Percentiles rank a stretch among this genome's conserved stretches.
Evolutionary conservation across 1,139 yeast species (phyloP).

Genomic region (Kodamaea arcana): DNA sequence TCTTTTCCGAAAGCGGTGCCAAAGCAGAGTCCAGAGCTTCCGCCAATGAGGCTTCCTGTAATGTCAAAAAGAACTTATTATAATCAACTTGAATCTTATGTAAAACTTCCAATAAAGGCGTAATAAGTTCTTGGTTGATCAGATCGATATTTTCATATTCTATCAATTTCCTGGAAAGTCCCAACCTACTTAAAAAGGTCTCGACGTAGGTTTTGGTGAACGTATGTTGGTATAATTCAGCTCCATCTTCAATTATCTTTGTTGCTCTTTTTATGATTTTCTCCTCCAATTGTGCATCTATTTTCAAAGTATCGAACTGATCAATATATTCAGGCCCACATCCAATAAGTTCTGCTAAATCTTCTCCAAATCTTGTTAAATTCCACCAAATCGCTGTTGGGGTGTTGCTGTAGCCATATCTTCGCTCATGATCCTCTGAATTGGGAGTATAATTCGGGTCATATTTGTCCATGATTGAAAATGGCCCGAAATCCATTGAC

Average conservation of each 20-base stretch:
- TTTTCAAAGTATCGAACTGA: slow-evolving; percentile 29
- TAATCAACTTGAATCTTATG: slow-evolving; percentile 66
- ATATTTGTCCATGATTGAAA: slow-evolving; percentile 81
- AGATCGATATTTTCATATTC: slow-evolving; percentile 32
- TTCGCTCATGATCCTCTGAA: slow-evolving; percentile 69
- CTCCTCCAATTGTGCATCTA: slow-evolving; percentile 49
- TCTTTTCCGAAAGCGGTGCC: slow-evolving; percentile 29
- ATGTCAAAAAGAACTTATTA: slow-evolving; percentile 66
- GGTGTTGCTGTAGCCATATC: slow-evolving; percentile 78
- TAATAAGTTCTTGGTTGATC: slow-evolving; percentile 46
- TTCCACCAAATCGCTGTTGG: slow-evolving; percentile 96
- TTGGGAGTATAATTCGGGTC: slow-evolving; percentile 84
- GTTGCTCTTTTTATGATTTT: slow-evolving; percentile 60
- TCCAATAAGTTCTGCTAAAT: slow-evolving; percentile 76
- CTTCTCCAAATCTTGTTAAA: slow-evolving; percentile 78
- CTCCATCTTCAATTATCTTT: slow-evolving; percentile 57
- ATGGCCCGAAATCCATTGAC: slow-evolving; percentile 93
- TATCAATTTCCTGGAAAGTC: slow-evolving; percentile 44
- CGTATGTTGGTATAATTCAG: slow-evolving; percentile 59
- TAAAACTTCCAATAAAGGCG: slow-evolving; percentile 62
- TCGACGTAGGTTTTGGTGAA: slow-evolving; percentile 59
- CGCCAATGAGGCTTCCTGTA: slow-evolving; percentile 42
- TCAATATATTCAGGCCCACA: slow-evolving; percentile 52
- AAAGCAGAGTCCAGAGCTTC: slow-evolving; percentile 13
- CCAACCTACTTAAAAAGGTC: slow-evolving; percentile 65